Conservation (phyloP, 2,329 filamentous ascomycete genomes). For the Tolypocladium amazonense region DNA sequence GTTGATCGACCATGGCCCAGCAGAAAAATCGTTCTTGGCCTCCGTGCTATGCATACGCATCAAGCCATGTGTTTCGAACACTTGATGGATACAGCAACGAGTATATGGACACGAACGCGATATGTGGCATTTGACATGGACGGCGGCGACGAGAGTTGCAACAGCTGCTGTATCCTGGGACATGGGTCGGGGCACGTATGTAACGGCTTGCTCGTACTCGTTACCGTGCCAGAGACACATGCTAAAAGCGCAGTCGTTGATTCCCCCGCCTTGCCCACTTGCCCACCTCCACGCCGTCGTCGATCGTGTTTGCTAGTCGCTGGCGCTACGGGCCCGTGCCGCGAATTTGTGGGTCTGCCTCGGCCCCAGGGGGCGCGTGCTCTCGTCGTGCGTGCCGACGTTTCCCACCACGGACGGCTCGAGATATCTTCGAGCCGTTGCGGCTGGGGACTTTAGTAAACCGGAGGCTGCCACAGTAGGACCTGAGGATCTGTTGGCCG, state of each 20-base stretch:
- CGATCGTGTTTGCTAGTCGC: not conserved
- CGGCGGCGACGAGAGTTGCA: too few species aligned
- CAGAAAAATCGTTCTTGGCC: too few species aligned
- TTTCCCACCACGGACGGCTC: not conserved
- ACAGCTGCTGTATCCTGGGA: not conserved
- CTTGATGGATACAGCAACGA: too few species aligned
- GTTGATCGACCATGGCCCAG: not conserved
- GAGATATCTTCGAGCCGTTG: not conserved
- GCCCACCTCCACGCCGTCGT: too few species aligned
- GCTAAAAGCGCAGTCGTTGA: not conserved
- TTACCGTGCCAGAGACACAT: not conserved
- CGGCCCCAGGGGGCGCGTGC: not conserved
- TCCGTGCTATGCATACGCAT: too few species aligned
- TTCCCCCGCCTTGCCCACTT: too few species aligned
- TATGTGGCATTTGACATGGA: not conserved
- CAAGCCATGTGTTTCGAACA: too few species aligned
- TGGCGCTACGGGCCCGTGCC: not conserved
- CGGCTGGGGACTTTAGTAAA: not conserved
- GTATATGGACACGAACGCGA: not conserved
- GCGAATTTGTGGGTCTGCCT: not conserved
- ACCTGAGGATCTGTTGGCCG: too few species aligned
- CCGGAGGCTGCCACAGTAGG: too few species aligned
- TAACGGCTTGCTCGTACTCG: too few species aligned
- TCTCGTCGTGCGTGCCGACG: not conserved
- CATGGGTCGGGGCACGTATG: not conserved